Percentiles rank a stretch among this genome's conserved stretches.
Evolutionary conservation across 75 land plant genomes (phyloP).

Genomic region (Sequoia sempervirens): DNA sequence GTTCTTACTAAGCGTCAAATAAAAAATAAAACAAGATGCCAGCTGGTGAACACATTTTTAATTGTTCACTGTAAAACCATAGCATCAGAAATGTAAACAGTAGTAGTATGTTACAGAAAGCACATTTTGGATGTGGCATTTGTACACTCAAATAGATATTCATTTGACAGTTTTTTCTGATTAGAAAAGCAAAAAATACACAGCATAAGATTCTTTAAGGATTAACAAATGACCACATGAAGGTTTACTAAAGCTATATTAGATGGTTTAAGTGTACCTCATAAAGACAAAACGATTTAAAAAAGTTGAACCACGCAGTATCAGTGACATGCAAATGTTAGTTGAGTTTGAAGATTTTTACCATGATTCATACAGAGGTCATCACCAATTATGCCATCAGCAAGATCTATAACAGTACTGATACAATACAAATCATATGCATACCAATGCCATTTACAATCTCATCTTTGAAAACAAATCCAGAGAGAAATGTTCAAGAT

Average conservation of each 20-base stretch:
- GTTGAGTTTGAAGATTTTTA: background rate
- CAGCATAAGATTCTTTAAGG: too few relatives aligned
- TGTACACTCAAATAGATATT: background rate
- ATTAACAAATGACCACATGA: background rate
- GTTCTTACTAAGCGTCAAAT: background rate
- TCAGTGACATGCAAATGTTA: background rate
- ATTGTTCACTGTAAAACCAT: background rate
- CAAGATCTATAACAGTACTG: too few relatives aligned
- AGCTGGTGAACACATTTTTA: background rate
- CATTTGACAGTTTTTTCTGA: background rate
- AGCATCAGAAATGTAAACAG: background rate
- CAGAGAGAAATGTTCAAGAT: too few relatives aligned
- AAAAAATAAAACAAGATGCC: background rate
- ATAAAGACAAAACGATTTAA: background rate
- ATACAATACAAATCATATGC: too few relatives aligned
- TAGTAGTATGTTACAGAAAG: background rate
- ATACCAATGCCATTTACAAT: too few relatives aligned
- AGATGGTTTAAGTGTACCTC: background rate
- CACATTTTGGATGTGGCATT: background rate
- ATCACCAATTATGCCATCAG: too few relatives aligned
- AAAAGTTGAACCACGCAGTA: background rate
- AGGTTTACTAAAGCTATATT: background rate
- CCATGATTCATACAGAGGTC: background rate
- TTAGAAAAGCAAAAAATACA: background rate
- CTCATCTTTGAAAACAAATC: too few relatives aligned